Evolutionary conservation across 257 asterid genomes (phyloP).

Genomic region (Solanum bulbocastanum): DNA sequence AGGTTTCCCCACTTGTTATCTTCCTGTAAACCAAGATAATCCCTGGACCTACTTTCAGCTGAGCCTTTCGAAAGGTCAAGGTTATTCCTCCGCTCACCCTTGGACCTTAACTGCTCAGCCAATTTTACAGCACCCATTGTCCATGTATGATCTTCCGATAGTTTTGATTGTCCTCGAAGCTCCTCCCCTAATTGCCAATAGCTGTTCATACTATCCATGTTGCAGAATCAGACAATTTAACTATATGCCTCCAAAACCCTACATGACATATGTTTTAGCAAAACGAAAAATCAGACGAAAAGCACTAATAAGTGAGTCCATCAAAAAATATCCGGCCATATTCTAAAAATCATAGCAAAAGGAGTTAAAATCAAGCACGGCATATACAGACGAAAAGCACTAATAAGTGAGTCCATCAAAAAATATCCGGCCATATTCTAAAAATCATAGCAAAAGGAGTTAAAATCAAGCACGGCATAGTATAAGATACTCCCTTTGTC

Average conservation of each 20-base stretch:
- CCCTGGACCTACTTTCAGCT: constrained; percentile 50
- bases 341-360: neutral
- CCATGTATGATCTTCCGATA: constrained; percentile 83
- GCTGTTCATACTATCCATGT: constrained; percentile 56
- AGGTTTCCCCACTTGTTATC: constrained; percentile 70
- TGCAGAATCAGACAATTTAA: constrained; percentile 13
- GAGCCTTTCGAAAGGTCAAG: constrained; percentile 70
- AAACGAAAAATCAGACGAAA: neutral
- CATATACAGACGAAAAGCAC: neutral
- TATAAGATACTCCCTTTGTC: neutral
- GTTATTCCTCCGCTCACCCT: constrained; percentile 66
- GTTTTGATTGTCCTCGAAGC: constrained; percentile 84
- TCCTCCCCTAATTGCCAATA: constrained; percentile 93
- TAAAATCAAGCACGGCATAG: neutral
- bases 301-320: neutral
- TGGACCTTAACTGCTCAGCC: constrained; percentile 75
- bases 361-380: too few relatives aligned
- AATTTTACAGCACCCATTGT: constrained; percentile 61
- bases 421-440: neutral
- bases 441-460: neutral
- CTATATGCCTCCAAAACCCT: neutral
- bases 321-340: neutral
- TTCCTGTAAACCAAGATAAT: constrained; percentile 49
- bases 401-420: neutral
- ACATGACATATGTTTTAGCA: neutral